Evolutionary conservation across 257 asterid genomes (phyloP), one percentile per base, ranked within the genome.

Genomic region (Ballota nigra): DNA sequence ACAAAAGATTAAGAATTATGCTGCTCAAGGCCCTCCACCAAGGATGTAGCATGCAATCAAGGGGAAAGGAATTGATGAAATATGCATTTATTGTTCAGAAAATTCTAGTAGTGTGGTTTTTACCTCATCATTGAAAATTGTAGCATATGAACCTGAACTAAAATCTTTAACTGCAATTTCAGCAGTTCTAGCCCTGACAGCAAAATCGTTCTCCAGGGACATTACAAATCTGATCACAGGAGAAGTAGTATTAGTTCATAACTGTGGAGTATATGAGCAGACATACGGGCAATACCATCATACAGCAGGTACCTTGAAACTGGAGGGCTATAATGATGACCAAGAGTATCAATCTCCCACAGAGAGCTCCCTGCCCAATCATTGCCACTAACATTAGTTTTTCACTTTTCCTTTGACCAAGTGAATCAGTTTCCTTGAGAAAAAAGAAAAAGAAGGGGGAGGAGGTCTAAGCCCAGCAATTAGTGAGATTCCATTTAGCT

Each of bases 261-360:
- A 63, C 18, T 52, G 56, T 12, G 29, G 36, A 56, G 34, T 33
- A 47, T 41, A 10, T 38, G 52, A 26, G 51, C 45, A 47, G n/a
- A 28, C 24, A 55, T 19, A 18, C 61, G 43, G 23, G 73, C 41
- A 33, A 61, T 47, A 47, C 19, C 8, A 51, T 22, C 36, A 41
- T 28, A 16, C 9, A 31, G 24, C 19, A 62, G 26, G 8, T 68
- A 94, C 98, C 98, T 91, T 53, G 98, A 85, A 58, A 94, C 95
- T 45, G 98, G 87, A 19, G 96, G 92, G 76, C 94, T 86, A 74
- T 88, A 92, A 85, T 95, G 98, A 73, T 87, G 85, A 61, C 83
- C 91, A 36, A 95, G 92, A 43, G 95, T 89, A 72, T 92, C 95
- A 16, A 95, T 83, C 83, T 95, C 99, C 99, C 98, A 92, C 49